Evolutionary conservation across 202 grass and related monocot genomes (phyloP), one percentile per base, ranked within the genome.

Genomic region (Saccharum hybrid): DNA sequence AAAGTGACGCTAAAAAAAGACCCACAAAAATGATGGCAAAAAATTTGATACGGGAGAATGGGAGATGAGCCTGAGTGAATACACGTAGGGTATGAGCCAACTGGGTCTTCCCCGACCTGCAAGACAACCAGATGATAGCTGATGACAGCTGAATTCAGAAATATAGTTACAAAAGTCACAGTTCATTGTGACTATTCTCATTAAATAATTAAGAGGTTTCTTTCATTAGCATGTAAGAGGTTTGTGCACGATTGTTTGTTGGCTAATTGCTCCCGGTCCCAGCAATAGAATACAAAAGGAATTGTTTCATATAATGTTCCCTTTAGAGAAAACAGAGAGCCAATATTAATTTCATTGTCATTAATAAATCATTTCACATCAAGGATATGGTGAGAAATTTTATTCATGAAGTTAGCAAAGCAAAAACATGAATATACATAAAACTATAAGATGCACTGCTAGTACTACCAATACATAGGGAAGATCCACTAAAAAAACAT

Each of bases 381-480:
- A 45, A 51, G 39, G 5, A 37, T 0, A 37, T 37, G 36, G 36
- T 1, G 0, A 37, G 36, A 41, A 41, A 41, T 41, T 41, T 8
- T 41, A 10, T 41, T 41, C 39, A 10, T 41, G 39, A 41, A 41
- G 39, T 41, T 41, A 41, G 39, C 39, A 41, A 41, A 43, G 31
- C 43, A 81, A 49, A 81, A 72, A 2, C 13, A 82, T 74, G 37
- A 77, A 66, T 28, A 28, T 28, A 28, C 65, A 72, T 28, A 8
- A 62, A 65, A 48, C 43, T 28, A 28, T 28, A 28, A 28, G 26
- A 28, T 28, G 26, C 60, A 48, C 46, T 67, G 6, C 34, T 57
- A 48, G 30, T 68, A 6, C 23, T 37, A 67, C 30, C 28, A 67
- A 59, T 43, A 68, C 61, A 11, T 26, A 23, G 30, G 30, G 2